Evolutionary conservation across 768 basidiomycete genomes (phyloP).

Genomic region (Hygrophoropsis aurantiaca): DNA sequence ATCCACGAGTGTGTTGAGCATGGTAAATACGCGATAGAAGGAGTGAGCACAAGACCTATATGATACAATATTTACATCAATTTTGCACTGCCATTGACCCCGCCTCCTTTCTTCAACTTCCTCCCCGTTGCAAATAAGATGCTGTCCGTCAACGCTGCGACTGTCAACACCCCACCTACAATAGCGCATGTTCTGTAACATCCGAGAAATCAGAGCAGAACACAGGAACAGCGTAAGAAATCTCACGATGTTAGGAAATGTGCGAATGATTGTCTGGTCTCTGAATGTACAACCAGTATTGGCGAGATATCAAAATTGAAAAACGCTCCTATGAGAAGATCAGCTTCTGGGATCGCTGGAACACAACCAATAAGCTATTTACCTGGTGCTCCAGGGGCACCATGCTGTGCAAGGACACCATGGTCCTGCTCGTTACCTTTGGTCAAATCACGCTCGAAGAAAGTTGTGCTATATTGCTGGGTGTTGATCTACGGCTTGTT

Average conservation of each 20-base stretch:
- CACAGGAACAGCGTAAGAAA: background rate
- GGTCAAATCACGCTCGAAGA: conserved; percentile 89
- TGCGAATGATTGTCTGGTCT: conserved; percentile 91
- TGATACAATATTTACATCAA: conserved; percentile 26
- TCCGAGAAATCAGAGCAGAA: conserved; percentile 1
- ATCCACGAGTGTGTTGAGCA: background rate
- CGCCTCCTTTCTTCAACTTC: conserved; percentile 62
- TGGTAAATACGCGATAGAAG: conserved; percentile 17
- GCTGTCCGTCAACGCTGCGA: conserved; percentile 86
- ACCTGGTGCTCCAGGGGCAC: conserved; percentile 71
- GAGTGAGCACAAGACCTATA: conserved; percentile 6
- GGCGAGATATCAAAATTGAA: conserved; percentile 98
- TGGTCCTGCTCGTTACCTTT: conserved; percentile 60
- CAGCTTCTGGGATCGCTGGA: background rate
- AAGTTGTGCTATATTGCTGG: conserved; percentile 94
- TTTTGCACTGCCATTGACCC: conserved; percentile 27
- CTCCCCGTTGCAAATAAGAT: conserved; percentile 81
- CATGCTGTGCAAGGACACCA: conserved; percentile 75
- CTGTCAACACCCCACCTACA: conserved; percentile 94
- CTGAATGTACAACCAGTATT: conserved; percentile 89
- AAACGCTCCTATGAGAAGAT: conserved; percentile 59
- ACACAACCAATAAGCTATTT: conserved; percentile 3
- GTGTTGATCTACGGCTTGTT: conserved; percentile 61
- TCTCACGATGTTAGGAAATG: conserved; percentile 97
- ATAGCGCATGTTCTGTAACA: conserved; percentile 86